Evolutionary conservation across 1,284 basidiomycete genomes (phyloP).

Genomic region (Ceratobasidium sp.): DNA sequence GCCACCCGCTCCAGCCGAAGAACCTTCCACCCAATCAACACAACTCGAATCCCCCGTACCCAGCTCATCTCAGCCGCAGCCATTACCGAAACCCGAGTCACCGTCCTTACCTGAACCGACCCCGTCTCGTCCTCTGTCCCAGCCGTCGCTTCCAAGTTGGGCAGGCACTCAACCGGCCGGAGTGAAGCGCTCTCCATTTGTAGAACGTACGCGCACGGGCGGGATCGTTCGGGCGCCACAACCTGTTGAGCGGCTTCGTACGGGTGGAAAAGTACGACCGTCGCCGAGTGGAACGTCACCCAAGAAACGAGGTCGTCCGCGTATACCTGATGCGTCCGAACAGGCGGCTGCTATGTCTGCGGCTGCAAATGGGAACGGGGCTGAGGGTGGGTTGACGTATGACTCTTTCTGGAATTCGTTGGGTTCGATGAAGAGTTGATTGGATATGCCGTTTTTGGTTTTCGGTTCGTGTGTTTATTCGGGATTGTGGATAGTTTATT

Average conservation of each 20-base stretch:
- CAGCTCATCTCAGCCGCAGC: slow-evolving; percentile 3
- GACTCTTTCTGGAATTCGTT: slow-evolving; percentile 42
- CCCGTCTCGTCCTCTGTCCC: background rate
- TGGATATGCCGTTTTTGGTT: background rate
- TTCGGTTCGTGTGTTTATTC: slow-evolving; percentile 5
- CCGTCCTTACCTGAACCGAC: background rate
- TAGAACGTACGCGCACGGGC: slow-evolving; percentile 40
- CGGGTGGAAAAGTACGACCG: slow-evolving; percentile 35
- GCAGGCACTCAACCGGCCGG: background rate
- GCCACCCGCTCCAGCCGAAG: background rate
- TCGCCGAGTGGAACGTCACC: slow-evolving; percentile 20
- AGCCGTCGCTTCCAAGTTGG: background rate
- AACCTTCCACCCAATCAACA: slow-evolving; percentile 25
- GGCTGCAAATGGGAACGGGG: background rate
- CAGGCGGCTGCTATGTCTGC: background rate
- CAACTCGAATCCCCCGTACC: slow-evolving; percentile 12
- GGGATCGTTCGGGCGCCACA: slow-evolving; percentile 31
- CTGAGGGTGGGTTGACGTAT: slow-evolving; percentile 27
- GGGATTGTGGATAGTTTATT: slow-evolving; percentile 19
- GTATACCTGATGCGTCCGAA: slow-evolving; percentile 12
- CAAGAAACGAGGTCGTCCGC: slow-evolving; percentile 40
- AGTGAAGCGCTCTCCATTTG: slow-evolving; percentile 21
- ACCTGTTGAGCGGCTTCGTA: slow-evolving; percentile 35
- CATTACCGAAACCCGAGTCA: background rate
- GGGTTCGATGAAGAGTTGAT: slow-evolving; percentile 17